A percentile compares a stretch with the other conserved stretches of the same genome.
Evolutionary conservation across 2,329 filamentous ascomycete genomes (phyloP).

Genomic region (Trichophyton verrucosum): DNA sequence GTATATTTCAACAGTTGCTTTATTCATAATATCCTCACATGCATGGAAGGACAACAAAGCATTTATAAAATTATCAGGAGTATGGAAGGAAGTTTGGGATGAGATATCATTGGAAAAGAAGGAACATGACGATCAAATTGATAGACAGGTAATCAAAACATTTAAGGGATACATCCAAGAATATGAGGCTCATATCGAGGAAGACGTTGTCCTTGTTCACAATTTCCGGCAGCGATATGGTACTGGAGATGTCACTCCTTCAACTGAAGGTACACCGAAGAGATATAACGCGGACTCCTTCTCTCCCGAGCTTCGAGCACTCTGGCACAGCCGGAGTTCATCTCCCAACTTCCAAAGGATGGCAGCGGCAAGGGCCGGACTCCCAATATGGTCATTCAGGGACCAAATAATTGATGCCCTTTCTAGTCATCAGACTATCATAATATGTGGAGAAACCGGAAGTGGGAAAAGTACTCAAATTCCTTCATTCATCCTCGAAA

Average conservation of each 20-base stretch:
- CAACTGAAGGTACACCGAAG: background rate
- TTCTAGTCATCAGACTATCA: conserved; percentile 69
- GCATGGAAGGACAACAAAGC: conserved; percentile 77
- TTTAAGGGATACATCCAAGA: conserved; percentile 39
- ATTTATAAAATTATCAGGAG: conserved; percentile 60
- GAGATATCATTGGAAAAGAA: conserved; percentile 64
- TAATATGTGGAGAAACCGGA: conserved; percentile 92
- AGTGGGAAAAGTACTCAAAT: conserved; percentile 96
- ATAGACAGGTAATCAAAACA: conserved; percentile 55
- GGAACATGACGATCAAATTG: conserved; percentile 53
- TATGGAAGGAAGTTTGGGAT: conserved; percentile 75
- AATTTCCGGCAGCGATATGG: conserved; percentile 51
- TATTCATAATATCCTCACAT: conserved; percentile 71
- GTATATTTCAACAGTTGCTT: conserved; percentile 65
- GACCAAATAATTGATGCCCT: conserved; percentile 66
- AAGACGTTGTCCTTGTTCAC: conserved; percentile 63
- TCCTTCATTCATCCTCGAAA: conserved; percentile 84
- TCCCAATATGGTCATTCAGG: conserved; percentile 83
- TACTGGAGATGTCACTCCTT: background rate
- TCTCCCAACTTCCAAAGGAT: conserved; percentile 58
- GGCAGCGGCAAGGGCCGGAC: conserved; percentile 62
- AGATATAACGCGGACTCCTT: background rate
- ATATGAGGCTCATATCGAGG: conserved; percentile 41
- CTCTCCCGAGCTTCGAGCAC: conserved; percentile 20
- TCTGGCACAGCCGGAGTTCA: conserved; percentile 43